phyloP scores from a whole-genome alignment of 1,284 basidiomycete genomes.

The Flammula alnicola region DNA sequence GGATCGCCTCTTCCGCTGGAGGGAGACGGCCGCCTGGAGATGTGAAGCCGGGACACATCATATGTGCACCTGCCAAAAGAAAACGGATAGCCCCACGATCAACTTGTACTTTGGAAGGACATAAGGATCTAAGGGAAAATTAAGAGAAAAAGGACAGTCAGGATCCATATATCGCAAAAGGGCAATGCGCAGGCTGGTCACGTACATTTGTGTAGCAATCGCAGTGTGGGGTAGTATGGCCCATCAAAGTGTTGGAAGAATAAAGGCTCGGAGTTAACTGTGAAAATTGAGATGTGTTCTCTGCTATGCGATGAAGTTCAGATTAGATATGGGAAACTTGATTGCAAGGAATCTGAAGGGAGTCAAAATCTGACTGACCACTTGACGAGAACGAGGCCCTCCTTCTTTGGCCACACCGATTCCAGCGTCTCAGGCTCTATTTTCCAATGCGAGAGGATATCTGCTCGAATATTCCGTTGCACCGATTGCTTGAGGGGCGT shows the following conservation, averaged over 20 bases:
- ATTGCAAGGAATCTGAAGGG: neutral
- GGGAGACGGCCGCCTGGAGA: constrained; percentile 92
- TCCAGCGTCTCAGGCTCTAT: constrained; percentile 84
- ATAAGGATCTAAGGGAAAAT: constrained; percentile 71
- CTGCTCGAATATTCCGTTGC: constrained; percentile 86
- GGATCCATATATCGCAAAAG: constrained; percentile 5
- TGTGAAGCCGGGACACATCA: constrained; percentile 97
- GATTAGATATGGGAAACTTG: constrained; percentile 4
- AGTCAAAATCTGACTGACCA: constrained; percentile 66
- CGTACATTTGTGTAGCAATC: constrained; percentile 75
- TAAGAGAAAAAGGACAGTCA: constrained; percentile 6
- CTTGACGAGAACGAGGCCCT: constrained; percentile 90
- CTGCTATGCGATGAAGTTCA: constrained; percentile 63
- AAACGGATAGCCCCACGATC: constrained; percentile 99
- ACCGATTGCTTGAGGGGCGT: constrained; percentile 96
- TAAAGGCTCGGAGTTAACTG: constrained; percentile 84
- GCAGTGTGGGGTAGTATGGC: constrained; percentile 87
- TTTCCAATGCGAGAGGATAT: constrained; percentile 86
- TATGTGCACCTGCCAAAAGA: constrained; percentile 89
- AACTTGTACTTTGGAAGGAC: constrained; percentile 89
- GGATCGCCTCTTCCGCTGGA: constrained; percentile 69
- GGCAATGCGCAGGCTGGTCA: neutral
- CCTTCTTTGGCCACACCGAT: constrained; percentile 98
- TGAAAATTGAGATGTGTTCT: constrained; percentile 95
- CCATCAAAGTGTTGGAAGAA: constrained; percentile 99